Conservation (phyloP, 2,329 filamentous ascomycete species). For the Penicillium crustosum region DNA sequence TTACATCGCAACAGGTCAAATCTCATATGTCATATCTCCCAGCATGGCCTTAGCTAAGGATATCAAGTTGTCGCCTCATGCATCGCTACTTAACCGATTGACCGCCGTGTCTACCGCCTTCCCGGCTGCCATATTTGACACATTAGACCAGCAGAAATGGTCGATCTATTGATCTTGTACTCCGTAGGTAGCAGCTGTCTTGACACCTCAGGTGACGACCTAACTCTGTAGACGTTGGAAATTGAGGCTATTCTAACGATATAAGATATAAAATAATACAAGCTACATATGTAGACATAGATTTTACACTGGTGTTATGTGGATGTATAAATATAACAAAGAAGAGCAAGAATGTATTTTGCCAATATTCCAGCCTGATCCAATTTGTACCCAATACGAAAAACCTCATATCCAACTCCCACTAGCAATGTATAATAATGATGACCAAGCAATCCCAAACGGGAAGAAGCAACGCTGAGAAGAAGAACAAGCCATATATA, state of each 20-base stretch:
- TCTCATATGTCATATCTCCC: not conserved
- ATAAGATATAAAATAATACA: not conserved
- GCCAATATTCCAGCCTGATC: not conserved
- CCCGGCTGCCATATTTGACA: not conserved
- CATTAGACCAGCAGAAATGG: not conserved
- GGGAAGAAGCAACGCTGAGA: conserved; percentile 17
- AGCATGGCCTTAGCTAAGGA: too few species aligned
- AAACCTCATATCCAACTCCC: not conserved
- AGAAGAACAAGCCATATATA: conserved; percentile 14
- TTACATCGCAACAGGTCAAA: not conserved
- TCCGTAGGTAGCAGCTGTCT: not conserved
- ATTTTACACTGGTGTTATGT: conserved; percentile 1
- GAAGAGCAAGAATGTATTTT: conserved; percentile 11
- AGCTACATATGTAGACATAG: not conserved
- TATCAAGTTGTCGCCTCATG: not conserved
- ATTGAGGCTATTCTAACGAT: not conserved
- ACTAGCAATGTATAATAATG: conserved; percentile 1
- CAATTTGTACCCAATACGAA: not conserved
- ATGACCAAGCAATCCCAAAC: not conserved
- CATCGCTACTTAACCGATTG: not conserved
- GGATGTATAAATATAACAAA: conserved; percentile 1
- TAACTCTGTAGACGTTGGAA: not conserved
- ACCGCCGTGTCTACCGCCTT: not conserved
- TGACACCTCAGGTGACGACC: not conserved
- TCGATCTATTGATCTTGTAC: conserved; percentile 3